Evolutionary conservation across 129 eudicot genomes (phyloP).

Genomic region (Smallanthus sonchifolius): DNA sequence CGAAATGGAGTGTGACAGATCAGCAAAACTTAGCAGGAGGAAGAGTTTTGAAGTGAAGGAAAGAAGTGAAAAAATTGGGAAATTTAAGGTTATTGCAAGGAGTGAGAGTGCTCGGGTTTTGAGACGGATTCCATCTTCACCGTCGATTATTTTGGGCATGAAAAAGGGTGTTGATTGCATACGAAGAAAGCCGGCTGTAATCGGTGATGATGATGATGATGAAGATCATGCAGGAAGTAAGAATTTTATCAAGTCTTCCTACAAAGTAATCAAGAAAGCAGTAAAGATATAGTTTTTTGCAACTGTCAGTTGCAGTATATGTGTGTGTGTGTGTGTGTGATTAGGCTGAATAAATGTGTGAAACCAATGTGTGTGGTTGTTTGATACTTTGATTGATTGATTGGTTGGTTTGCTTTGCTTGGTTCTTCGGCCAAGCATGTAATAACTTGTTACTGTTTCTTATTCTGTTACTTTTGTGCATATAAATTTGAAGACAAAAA

Average conservation of each 20-base stretch:
- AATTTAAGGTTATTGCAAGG: conserved; percentile 53
- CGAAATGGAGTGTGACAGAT: conserved; percentile 28
- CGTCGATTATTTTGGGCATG: conserved; percentile 82
- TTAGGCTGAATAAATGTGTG: conserved; percentile 32
- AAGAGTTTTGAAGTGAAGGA: conserved; percentile 39
- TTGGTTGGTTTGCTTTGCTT: conserved; percentile 14
- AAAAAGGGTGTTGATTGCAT: conserved; percentile 92
- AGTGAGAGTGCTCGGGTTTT: conserved; percentile 74
- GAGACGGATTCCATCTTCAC: conserved; percentile 88
- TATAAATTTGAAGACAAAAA: neutral
- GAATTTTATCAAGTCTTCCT: conserved; percentile 56
- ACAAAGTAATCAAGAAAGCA: conserved; percentile 67
- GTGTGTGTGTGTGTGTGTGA: conserved; percentile 16
- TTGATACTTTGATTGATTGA: conserved; percentile 17
- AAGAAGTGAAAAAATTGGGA: conserved; percentile 35
- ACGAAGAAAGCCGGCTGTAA: conserved; percentile 60
- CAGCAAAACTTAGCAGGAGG: conserved; percentile 23
- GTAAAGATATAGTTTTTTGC: conserved; percentile 48
- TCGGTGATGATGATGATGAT: conserved; percentile 53
- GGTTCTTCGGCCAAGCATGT: conserved; percentile 31
- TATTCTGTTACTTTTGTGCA: conserved; percentile 30
- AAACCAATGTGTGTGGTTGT: conserved; percentile 22
- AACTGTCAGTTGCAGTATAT: conserved; percentile 27
- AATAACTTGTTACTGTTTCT: conserved; percentile 45
- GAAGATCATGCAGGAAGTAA: conserved; percentile 27